Conservation (phyloP, 1,284 basidiomycete genomes). For the Volvariella volvacea region DNA sequence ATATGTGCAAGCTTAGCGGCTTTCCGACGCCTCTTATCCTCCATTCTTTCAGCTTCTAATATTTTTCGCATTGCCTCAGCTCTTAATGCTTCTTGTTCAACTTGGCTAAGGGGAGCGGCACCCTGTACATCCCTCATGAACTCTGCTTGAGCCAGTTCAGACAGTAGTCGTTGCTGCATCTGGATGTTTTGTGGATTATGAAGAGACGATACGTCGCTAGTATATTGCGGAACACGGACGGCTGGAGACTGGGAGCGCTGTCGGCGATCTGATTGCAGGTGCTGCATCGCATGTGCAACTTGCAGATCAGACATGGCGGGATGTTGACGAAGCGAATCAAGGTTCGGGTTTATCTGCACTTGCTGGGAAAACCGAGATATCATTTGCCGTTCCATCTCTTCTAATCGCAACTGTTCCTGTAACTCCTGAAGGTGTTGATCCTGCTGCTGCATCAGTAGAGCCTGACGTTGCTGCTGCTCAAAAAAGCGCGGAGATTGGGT, state of each 20-base stretch:
- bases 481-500: constrained; percentile 70
- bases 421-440: constrained; percentile 33
- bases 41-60: constrained; percentile 79
- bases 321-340: not conserved
- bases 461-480: constrained; percentile 53
- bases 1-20: constrained; percentile 83
- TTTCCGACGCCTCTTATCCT: constrained; percentile 74
- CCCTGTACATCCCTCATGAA: constrained; percentile 58
- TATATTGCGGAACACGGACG: constrained; percentile 27
- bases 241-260: constrained; percentile 48
- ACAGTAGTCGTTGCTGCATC: constrained; percentile 63
- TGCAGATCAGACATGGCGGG: constrained; percentile 14
- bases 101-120: constrained; percentile 28
- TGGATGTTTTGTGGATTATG: constrained; percentile 57
- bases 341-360: constrained; percentile 12
- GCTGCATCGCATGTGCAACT: constrained; percentile 16
- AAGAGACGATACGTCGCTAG: constrained; percentile 34
- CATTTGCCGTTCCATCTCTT: constrained; percentile 9
- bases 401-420: constrained; percentile 11
- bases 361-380: constrained; percentile 7
- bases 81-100: constrained; percentile 63
- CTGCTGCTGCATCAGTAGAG: constrained; percentile 46
- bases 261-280: constrained; percentile 31
- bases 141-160: constrained; percentile 66
- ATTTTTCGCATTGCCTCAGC: constrained; percentile 82